phyloP scores from a whole-genome alignment of 495 filamentous ascomycete genomes.

The Pseudevernia furfuracea region DNA sequence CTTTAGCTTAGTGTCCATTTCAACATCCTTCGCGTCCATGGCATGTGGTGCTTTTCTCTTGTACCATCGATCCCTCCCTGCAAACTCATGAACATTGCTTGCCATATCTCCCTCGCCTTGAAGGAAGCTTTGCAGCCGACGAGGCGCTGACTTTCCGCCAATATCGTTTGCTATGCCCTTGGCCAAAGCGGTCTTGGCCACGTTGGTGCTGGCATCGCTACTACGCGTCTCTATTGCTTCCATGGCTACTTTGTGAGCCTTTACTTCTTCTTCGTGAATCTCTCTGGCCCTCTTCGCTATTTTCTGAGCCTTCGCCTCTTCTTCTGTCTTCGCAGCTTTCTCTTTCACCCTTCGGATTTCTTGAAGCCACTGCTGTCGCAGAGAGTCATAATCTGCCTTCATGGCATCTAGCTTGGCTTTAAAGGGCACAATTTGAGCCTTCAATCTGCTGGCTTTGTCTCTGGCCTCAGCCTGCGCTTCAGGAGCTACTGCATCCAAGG shows the following conservation, averaged over 20 bases:
- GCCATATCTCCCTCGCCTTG: conserved; percentile 33
- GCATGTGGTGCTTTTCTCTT: conserved; percentile 31
- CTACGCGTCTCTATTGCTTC: conserved; percentile 29
- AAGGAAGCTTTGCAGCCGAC: conserved; percentile 17
- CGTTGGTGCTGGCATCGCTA: conserved; percentile 9
- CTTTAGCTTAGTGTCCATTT: conserved; percentile 24
- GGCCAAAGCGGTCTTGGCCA: neutral
- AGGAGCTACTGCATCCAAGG: neutral
- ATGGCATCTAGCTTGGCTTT: conserved; percentile 21
- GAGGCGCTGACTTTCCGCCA: conserved; percentile 9
- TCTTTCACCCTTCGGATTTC: conserved; percentile 19
- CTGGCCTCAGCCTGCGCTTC: conserved; percentile 3
- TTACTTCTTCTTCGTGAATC: conserved; percentile 26
- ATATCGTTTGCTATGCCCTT: neutral
- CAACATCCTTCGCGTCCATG: conserved; percentile 20
- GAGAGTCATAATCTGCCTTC: conserved; percentile 19
- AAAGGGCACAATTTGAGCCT: conserved; percentile 23
- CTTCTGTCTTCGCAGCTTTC: conserved; percentile 33
- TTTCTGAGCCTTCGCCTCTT: conserved; percentile 33
- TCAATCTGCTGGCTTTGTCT: conserved; percentile 19
- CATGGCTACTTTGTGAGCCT: conserved; percentile 23
- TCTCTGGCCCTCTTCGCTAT: conserved; percentile 14
- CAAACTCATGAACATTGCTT: conserved; percentile 30
- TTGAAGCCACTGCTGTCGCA: conserved; percentile 18
- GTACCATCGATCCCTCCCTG: conserved; percentile 29